A percentile compares a stretch with the other conserved stretches of the same genome.
phyloP scores from a whole-genome alignment of 2,329 filamentous ascomycete species.

The Phyllosticta paracitricarpa region DNA sequence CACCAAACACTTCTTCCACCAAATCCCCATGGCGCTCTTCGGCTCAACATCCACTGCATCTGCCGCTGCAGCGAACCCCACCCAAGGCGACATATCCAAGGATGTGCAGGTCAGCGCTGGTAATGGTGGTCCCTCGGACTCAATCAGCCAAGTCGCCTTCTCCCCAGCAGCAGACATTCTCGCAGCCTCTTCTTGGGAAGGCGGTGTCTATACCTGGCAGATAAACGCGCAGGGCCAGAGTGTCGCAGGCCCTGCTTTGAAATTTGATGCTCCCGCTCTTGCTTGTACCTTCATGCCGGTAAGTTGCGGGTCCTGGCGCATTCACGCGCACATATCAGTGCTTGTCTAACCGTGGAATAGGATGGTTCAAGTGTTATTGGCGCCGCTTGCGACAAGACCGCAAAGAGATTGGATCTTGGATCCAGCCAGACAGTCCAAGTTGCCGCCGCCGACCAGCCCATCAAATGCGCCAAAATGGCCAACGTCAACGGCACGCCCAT shows the following conservation, averaged over 20 bases:
- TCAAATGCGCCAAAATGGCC: slow-evolving; percentile 62
- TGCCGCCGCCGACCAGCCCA: slow-evolving; percentile 74
- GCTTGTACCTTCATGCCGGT: slow-evolving; percentile 84
- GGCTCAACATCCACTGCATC: slow-evolving; percentile 40
- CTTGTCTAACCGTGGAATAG: slow-evolving; percentile 37
- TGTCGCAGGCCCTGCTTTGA: slow-evolving; percentile 75
- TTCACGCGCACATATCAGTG: slow-evolving; percentile 4
- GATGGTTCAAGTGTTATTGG: slow-evolving; percentile 85
- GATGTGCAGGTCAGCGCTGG: slow-evolving; percentile 60
- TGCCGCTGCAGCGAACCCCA: slow-evolving; percentile 50
- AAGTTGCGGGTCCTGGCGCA: slow-evolving; percentile 25
- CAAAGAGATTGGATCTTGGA: slow-evolving; percentile 76
- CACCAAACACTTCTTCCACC: background rate
- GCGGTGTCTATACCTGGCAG: slow-evolving; percentile 95
- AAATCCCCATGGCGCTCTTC: slow-evolving; percentile 56
- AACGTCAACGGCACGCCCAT: slow-evolving; percentile 57
- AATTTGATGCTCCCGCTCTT: slow-evolving; percentile 77
- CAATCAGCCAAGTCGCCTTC: slow-evolving; percentile 80
- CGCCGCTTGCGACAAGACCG: slow-evolving; percentile 81
- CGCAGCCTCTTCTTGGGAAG: slow-evolving; percentile 91
- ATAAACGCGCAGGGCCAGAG: slow-evolving; percentile 68
- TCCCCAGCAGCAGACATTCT: slow-evolving; percentile 69
- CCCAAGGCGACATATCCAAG: slow-evolving; percentile 81
- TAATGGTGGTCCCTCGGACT: slow-evolving; percentile 68
- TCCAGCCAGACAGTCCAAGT: slow-evolving; percentile 53